Evolutionary conservation across 1,284 basidiomycete species (phyloP), one percentile per base, ranked within the genome.

Genomic region (Tremellales sp.): DNA sequence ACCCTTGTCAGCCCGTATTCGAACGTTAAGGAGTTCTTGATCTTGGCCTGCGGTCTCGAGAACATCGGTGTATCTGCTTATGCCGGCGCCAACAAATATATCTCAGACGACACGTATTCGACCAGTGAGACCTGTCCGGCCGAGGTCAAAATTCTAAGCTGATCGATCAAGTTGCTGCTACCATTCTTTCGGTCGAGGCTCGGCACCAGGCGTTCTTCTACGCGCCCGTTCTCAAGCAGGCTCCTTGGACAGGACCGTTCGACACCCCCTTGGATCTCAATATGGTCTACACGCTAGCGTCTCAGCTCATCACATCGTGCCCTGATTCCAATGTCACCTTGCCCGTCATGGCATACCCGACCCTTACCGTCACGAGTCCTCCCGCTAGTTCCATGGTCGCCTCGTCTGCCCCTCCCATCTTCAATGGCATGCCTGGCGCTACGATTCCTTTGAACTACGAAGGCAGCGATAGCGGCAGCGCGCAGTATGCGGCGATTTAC

Each of bases 161-260:
- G n/a, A n/a, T 33, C 31, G n/a, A n/a, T n/a, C n/a, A n/a, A 17
- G 80, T 82, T 24, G 87, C 87, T 42, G 87, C 79, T 7, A 83
- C 83, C 24, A 90, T 91, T 72, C 68, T 88, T 67, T 86, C 88
- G 29, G 79, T 87, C 50, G 89, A 92, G 68, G 84, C 87, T 26
- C 84, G 89, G 49, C 87, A 90, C 68, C 84, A 87, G 69, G 61
- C 53, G 15, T 66, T 63, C 57, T 31, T 67, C 40, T 46, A 46
- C 51, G 58, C 60, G 19, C 50, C 57, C 23, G 57, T 62, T 29
- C 35, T 40, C n/a, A 40, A 40, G 37, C 37, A 40, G 17, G 15
- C 37, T 22, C 37, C 37, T 22, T 40, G 37, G 37, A 40, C 37
- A 11, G 76, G 77, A 1, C 67, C 80, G 4, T 80, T 79, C 58